phyloP scores from a whole-genome alignment of 768 basidiomycete genomes.

The Agaricus blazei region DNA sequence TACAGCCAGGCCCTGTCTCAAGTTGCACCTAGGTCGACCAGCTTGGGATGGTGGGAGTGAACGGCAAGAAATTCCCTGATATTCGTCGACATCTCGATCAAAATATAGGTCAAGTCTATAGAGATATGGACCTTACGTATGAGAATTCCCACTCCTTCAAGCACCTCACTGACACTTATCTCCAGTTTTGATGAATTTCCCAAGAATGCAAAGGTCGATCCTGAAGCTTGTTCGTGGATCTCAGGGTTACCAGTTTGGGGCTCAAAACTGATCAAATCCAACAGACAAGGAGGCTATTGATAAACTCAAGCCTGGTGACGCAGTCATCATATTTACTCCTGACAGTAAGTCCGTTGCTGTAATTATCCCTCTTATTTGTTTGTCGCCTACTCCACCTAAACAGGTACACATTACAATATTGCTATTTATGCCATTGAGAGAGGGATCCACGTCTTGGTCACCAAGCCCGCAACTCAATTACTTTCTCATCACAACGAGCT shows the following conservation, averaged over 20 bases:
- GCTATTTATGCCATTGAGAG: slow-evolving; percentile 82
- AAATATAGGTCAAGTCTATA: slow-evolving; percentile 82
- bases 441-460: slow-evolving; percentile 84
- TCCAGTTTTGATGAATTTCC: slow-evolving; percentile 77
- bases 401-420: slow-evolving; percentile 82
- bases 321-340: slow-evolving; percentile 91
- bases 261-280: slow-evolving; percentile 4
- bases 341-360: slow-evolving; percentile 52
- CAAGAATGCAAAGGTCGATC: slow-evolving; percentile 58
- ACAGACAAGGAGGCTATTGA: slow-evolving; percentile 83
- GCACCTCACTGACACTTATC: background rate
- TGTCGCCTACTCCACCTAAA: background rate
- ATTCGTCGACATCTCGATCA: slow-evolving; percentile 76
- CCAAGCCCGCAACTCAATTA: slow-evolving; percentile 88
- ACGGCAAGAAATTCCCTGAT: slow-evolving; percentile 82
- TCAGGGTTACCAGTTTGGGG: background rate
- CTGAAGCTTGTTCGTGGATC: slow-evolving; percentile 70
- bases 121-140: slow-evolving; percentile 70
- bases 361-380: background rate
- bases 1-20: background rate
- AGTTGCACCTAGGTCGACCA: slow-evolving; percentile 49
- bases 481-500: slow-evolving; percentile 79
- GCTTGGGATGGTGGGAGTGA: slow-evolving; percentile 86
- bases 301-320: slow-evolving; percentile 72
- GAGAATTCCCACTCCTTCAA: background rate